These are phyloP conservation scores for Phoenix roebelenii DNA, from an alignment of 176 grass and related monocot species.

Conservation along the genomic window DNA sequence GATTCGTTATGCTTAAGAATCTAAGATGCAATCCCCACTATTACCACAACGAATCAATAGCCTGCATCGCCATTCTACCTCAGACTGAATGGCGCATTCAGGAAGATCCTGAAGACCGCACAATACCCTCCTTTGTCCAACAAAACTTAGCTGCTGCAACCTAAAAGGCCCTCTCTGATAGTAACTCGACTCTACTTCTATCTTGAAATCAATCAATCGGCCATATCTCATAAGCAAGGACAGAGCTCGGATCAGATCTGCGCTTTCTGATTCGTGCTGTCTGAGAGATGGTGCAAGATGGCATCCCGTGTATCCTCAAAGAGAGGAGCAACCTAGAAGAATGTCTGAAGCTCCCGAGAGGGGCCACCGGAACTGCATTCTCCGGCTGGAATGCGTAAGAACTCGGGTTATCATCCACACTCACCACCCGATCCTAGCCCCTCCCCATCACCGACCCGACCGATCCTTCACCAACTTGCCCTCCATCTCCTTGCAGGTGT, in stretches of 20 bases:
- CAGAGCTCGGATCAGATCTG: neutral
- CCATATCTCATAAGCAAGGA: neutral
- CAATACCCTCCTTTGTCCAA: no score
- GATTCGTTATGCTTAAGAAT: no score
- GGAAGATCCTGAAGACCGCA: no score
- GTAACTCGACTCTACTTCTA: no score
- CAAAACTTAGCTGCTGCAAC: no score
- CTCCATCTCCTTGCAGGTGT: slow-evolving; percentile 50
- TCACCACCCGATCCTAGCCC: slow-evolving; percentile 37
- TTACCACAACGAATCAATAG: no score
- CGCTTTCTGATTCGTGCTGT: slow-evolving; percentile 6
- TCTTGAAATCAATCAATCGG: no score
- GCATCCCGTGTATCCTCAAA: slow-evolving; percentile 58
- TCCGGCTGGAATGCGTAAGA: slow-evolving; percentile 68
- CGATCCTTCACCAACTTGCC: slow-evolving; percentile 87
- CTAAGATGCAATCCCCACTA: no score
- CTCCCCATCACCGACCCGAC: slow-evolving; percentile 38
- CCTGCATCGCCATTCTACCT: no score
- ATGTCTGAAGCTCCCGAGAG: slow-evolving; percentile 60
- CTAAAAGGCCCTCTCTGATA: no score
- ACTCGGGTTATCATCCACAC: slow-evolving; percentile 84
- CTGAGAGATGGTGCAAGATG: slow-evolving; percentile 39
- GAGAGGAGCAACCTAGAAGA: slow-evolving; percentile 32
- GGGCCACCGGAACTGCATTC: slow-evolving; percentile 52
- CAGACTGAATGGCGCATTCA: no score